Base-by-base conservation (phyloP, 805 yeast genomes). In the Yueomyces sinensis region DNA sequence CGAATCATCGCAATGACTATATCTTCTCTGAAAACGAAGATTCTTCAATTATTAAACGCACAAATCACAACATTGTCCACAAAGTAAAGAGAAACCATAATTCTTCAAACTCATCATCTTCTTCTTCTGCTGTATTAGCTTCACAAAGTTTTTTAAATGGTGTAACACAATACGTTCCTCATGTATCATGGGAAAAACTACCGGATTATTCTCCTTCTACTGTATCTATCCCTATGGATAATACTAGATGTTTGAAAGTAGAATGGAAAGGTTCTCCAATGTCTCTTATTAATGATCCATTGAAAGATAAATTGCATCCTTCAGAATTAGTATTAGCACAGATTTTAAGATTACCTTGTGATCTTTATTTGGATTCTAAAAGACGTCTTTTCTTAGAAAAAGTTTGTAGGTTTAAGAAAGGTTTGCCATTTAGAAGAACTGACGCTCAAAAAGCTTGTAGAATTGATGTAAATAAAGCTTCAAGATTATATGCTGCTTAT, bases 201-300 rank as follows among this genome's bases (percentile, higher is more conserved):
- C 86, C 86, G 27, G 95, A 86, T 56, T 84, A 67, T 57, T 74
- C 83, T n/a, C 96, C 96, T 3, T 65, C 80, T 15, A 44, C 72
- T 13, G 48, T 64, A 2, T 65, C 80, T 1, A 63, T 87, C 41
- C 93, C 94, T 4, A 31, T 35, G 7, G 72, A 64, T 42, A 76
- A 74, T 48, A 62, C 69, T 37, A 76, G 79, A 60, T 75, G 83
- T 43, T 65, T 87, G 46, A 79, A 79, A 52, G 82, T 93, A 25
- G 97, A 89, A 56, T 89, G 98, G 98, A 89, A 87, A 62, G 98
- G 97, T 9, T 94, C 86, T 47, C 94, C 96, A 27, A 86, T 89
- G 95, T 93, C 82, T 56, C 68, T 89, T 37, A 66, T 78, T 14
- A 49, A 58, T 23, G 97, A 91, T 58, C 93, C 95, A 16, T 68